Base-by-base conservation (phyloP, 768 basidiomycete genomes). In the Boletus rubescentipes region DNA sequence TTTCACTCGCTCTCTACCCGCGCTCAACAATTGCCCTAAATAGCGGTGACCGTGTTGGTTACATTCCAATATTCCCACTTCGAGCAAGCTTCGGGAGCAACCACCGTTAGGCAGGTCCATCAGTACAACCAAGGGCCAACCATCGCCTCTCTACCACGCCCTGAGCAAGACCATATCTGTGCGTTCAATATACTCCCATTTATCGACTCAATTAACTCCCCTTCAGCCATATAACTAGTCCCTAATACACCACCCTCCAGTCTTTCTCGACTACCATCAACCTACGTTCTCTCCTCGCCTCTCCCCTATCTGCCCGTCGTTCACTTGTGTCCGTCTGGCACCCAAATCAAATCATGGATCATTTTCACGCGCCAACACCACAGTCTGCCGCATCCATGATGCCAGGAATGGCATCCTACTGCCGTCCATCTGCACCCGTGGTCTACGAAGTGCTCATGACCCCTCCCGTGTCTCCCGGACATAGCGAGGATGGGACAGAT, bases 381-480 rank as follows among this genome's bases (percentile, higher is more conserved):
- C 57, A 57, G 16, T 48, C 64, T 46, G 41, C 42, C 14, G 21
- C 56, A 40, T 58, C 54, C 36, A 23, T 60, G 7, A 40, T 56
- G 34, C 53, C 55, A 49, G 54, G 45, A 26, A 55, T 63, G 14
- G 54, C 37, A 46, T 55, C 63, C 20, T 68, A 61, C 51, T 63
- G 70, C 36, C 67, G 72, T 30, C 72, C 79, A 55, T 75, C 79
- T 39, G 72, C 72, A 35, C 72, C 77, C 51, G 71, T 80, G 59
- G 70, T 77, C 47, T 69, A 75, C 41, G 78, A 83, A 53, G 81
- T 80, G n/a, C 87, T 83, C 21, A 79, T 88, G 60, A 89, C 87
- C 1, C 87, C 87, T 6, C 87, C 87, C 9, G 72, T 85, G 54
- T 89, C 87, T 40, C 86, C 84, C 2, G 72, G 72, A 23, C 78